Evolutionary conservation across 108 stramenopile genomes (phyloP).

Genomic region (Parmales sp.): DNA sequence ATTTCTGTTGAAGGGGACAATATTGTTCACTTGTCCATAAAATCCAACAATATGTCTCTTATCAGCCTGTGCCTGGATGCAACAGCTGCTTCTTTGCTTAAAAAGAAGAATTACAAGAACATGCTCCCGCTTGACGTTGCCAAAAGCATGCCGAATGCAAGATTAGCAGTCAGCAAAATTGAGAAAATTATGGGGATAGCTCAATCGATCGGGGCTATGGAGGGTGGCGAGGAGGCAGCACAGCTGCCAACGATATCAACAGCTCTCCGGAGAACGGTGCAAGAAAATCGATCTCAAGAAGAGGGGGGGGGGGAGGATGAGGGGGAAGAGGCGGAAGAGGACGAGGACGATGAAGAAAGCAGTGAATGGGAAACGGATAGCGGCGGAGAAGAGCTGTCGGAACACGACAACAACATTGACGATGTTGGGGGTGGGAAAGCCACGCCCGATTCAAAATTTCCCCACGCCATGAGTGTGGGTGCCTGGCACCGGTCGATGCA

Average conservation of each 20-base stretch:
- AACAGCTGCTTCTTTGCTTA: no score
- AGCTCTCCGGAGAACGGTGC: no score
- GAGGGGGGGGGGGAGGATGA: not conserved
- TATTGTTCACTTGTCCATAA: conserved; percentile 23
- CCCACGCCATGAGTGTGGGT: not conserved
- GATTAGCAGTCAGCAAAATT: not conserved
- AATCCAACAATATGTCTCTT: conserved; percentile 7
- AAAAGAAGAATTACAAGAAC: no score
- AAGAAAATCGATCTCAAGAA: not conserved
- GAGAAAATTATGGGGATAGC: not conserved
- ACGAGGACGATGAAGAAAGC: not conserved
- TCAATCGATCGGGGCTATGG: not conserved
- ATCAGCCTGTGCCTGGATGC: not conserved
- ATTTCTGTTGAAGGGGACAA: conserved; percentile 15
- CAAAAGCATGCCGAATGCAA: not conserved
- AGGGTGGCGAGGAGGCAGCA: not conserved
- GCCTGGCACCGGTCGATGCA: not conserved
- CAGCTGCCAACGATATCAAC: no score
- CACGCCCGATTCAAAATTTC: not conserved
- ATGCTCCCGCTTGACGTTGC: no score
- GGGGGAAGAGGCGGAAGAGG: not conserved
- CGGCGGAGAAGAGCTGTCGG: not conserved
- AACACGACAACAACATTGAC: not conserved
- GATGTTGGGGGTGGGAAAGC: not conserved
- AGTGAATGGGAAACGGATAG: not conserved